Conservation (phyloP, 495 filamentous ascomycete species). For the Neurospora cerealis region DNA sequence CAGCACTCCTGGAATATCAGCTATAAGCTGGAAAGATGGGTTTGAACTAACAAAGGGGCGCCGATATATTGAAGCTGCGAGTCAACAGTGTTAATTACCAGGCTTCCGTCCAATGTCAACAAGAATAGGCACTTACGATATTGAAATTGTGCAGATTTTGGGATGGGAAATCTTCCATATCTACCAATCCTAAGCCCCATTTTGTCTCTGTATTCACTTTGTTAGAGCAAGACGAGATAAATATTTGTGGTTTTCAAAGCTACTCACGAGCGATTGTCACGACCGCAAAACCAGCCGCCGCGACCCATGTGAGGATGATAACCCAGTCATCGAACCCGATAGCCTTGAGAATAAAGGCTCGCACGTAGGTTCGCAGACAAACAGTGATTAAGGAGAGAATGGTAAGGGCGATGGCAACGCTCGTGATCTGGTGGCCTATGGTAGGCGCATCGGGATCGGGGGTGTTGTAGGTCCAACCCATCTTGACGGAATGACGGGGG, state of each 20-base stretch:
- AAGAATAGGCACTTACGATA: conserved; percentile 15
- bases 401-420: conserved; percentile 22
- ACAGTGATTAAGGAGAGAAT: conserved; percentile 25
- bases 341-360: conserved; percentile 23
- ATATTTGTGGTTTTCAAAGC: background rate
- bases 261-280: conserved; percentile 22
- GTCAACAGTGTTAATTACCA: background rate
- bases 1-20: background rate
- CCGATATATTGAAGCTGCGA: conserved; percentile 30
- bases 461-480: conserved; percentile 36
- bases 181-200: conserved; percentile 30
- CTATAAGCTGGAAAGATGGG: background rate
- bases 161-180: conserved; percentile 21
- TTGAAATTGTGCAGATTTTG: conserved; percentile 30
- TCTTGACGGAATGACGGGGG: conserved; percentile 6
- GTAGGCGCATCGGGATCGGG: conserved; percentile 25
- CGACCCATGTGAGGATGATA: conserved; percentile 28
- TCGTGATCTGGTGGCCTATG: conserved; percentile 24
- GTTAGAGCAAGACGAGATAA: background rate
- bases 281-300: conserved; percentile 18
- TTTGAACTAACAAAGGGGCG: conserved; percentile 27
- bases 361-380: conserved; percentile 27
- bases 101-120: background rate
- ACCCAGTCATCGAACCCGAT: conserved; percentile 29
- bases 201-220: conserved; percentile 22